These are phyloP conservation scores for Spizellomyces punctatus DNA, from an alignment of 192 early-diverging fungal genomes.

Conservation along the genomic window DNA sequence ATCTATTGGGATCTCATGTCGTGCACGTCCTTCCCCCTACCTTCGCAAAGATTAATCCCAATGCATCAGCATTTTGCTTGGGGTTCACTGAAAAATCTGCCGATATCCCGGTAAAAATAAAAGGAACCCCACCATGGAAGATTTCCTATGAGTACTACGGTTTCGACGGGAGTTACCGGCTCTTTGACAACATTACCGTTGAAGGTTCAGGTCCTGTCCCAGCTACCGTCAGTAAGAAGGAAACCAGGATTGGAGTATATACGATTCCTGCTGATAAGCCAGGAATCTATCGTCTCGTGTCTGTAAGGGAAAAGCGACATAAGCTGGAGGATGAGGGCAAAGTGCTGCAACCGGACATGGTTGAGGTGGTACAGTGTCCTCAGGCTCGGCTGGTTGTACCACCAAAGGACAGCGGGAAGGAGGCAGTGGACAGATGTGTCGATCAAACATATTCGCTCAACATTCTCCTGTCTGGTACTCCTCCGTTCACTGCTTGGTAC, in stretches of 20 bases:
- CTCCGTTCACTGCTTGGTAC: constrained; percentile 32
- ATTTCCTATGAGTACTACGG: constrained; percentile 33
- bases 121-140: constrained; percentile 47
- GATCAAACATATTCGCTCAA: constrained; percentile 29
- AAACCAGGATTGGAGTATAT: constrained; percentile 18
- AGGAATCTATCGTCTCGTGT: constrained; percentile 32
- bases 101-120: constrained; percentile 42
- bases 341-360: not conserved
- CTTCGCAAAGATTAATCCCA: constrained; percentile 42
- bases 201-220: not conserved
- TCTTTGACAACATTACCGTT: constrained; percentile 27
- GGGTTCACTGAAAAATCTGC: constrained; percentile 6
- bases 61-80: constrained; percentile 36
- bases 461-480: constrained; percentile 25
- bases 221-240: not conserved
- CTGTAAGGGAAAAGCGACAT: not conserved
- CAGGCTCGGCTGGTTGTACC: constrained; percentile 5
- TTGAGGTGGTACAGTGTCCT: constrained; percentile 24
- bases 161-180: constrained; percentile 28
- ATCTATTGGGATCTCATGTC: constrained; percentile 49
- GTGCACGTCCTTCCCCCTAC: constrained; percentile 54
- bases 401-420: constrained; percentile 9
- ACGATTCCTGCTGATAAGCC: constrained; percentile 17
- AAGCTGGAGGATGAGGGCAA: constrained; percentile 17
- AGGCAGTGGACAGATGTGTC: constrained; percentile 35